Evolutionary conservation across 805 yeast species (phyloP), one percentile per base, ranked within the genome.

Genomic region (Priceomyces melissophilus): DNA sequence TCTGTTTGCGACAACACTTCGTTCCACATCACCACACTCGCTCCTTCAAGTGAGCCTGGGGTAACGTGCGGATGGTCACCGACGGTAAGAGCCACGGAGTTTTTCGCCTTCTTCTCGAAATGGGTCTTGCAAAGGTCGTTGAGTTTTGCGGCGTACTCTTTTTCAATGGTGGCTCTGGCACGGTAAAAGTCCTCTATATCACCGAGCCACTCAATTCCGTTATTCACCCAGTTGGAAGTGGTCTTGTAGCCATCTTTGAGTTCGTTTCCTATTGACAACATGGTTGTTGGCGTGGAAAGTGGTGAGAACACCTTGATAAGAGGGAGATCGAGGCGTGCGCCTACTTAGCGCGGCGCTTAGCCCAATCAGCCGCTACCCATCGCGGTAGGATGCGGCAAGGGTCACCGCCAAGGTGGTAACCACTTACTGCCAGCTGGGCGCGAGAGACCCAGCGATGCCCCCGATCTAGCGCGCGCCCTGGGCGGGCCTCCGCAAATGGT

Each of bases 21-120:
- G 34, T 78, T 87, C 99, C 99, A 91, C 1, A 95, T 78, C 10
- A 87, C 95, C 46, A 90, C 65, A 11, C 86, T 73, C 0, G 96
- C 96, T 48, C 86, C 76, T 57, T 93, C 98, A 37, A 91, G 69
- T 0, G 97, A 88, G 0, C 99, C 99, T 0, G 99, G 98, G 0
- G 99, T 93, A 32, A 87, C 77, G 32, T 81, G 76, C 0, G 99
- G 99, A 12, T 78, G 77, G 45, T 87, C 96, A 17, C 99, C 99
- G 2, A 93, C 99, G 33, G 90, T 79, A 23, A 93, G 62, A 10
- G 66, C 59, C 0, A 91, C 78, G 9, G 87, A 71, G 12, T 72
- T 62, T 48, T 79, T 79, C 36, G 95, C 84, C 58, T 90, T 89
- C 60, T 79, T 84, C 44, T 81, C 82, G 51, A 87, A 81, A 47